Evolutionary conservation across 164 flowering plant species (phyloP).

Genomic region (Akebia trifoliata): DNA sequence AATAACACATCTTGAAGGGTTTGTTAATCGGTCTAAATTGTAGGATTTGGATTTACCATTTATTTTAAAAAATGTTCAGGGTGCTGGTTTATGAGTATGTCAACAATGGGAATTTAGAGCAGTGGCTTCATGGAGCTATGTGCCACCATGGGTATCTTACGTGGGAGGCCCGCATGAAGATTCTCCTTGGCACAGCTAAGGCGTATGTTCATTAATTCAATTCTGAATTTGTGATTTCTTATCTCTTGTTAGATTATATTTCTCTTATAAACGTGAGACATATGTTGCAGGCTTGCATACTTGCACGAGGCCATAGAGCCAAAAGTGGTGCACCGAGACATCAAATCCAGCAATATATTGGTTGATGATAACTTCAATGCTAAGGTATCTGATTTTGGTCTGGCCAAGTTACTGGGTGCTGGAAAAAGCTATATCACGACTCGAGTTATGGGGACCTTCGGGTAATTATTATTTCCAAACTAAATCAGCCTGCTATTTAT

Average conservation of each 20-base stretch:
- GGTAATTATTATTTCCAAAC: too few relatives aligned
- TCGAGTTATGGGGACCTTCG: conserved; percentile 94
- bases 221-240: background rate
- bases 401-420: conserved; percentile 83
- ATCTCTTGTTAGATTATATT: background rate
- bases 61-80: conserved; percentile 39
- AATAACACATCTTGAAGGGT: too few relatives aligned
- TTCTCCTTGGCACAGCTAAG: conserved; percentile 84
- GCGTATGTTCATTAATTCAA: conserved; percentile 64
- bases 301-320: conserved; percentile 94
- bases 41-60: background rate
- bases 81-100: conserved; percentile 84
- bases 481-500: too few relatives aligned
- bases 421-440: conserved; percentile 86
- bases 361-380: conserved; percentile 80
- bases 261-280: background rate
- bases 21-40: too few relatives aligned
- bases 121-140: conserved; percentile 91
- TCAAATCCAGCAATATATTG: conserved; percentile 86
- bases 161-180: conserved; percentile 86
- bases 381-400: conserved; percentile 88
- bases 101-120: conserved; percentile 81
- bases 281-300: conserved; percentile 67
- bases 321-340: conserved; percentile 86
- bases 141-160: conserved; percentile 73